Base-by-base conservation (phyloP, 208 protist species). In the Trichomonas tenax region DNA sequence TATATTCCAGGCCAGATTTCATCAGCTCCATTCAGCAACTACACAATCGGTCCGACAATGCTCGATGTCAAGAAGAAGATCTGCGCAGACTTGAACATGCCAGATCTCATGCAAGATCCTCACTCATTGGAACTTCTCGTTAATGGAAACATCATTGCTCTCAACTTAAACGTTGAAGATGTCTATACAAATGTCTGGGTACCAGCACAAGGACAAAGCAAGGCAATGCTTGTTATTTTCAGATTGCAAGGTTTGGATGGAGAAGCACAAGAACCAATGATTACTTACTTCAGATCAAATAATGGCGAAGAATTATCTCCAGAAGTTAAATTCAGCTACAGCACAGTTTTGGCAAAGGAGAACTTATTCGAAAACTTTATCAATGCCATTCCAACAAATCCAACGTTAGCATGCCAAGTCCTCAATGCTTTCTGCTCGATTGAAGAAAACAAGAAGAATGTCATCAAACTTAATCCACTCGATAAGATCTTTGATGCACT, bases 161-260 rank as follows among this genome's bases (percentile, higher is more conserved):
- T 93, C 2, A 41, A 93, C 38, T 51, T 93, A n/a, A 23, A 23
- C n/a, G 17, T 93, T 21, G 86, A 93, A 51, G 86, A 93, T 58
- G 86, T 93, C 46, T 93, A 93, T 38, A 93, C n/a, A 51, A 48
- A 93, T 26, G 86, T 93, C 51, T 93, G 86, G 86, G 86, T 38
- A 38, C 86, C 86, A 58, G 15, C 0, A 38, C n/a, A 48, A 17
- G 82, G 82, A n/a, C 40, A 48, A 51, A 51, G 9, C 14, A 72
- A 72, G 26, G 44, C 86, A 51, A 93, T 93, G 86, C 0, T 93
- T 21, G 44, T 93, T 6, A 93, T 93, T 17, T 93, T 34, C n/a
- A 93, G 86, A 51, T 44, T 93, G n/a, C 86, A 93, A 51, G 86
- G 86, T 21, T 40, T 93, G 1, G 86, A 93, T 51, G 86, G 86